Percentiles rank a stretch among this genome's conserved stretches.
Conservation (phyloP, 2,329 filamentous ascomycete species). For the Tricladium varicosporioides region DNA sequence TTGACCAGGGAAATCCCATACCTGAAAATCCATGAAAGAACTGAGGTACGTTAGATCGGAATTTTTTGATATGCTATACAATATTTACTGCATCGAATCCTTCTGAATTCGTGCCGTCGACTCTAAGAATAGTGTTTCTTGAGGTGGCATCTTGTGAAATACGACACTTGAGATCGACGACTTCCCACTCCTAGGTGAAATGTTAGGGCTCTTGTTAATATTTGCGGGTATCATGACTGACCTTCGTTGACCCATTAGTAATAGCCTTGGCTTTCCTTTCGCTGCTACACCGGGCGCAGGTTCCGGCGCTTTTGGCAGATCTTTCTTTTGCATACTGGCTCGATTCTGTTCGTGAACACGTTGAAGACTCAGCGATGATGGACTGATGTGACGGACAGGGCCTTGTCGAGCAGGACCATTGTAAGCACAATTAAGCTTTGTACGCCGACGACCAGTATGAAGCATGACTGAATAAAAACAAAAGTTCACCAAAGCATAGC, state of each 20-base stretch:
- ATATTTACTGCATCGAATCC: conserved; percentile 84
- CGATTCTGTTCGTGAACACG: conserved; percentile 62
- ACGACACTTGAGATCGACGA: conserved; percentile 98
- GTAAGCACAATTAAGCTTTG: conserved; percentile 29
- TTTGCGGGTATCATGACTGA: conserved; percentile 38
- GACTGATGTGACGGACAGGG: conserved; percentile 45
- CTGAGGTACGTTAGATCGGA: conserved; percentile 44
- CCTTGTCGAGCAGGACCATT: conserved; percentile 34
- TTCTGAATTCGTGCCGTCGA: conserved; percentile 94
- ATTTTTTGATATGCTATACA: background rate
- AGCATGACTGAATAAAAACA: conserved; percentile 13
- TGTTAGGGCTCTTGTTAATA: no score
- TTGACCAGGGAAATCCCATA: conserved; percentile 96
- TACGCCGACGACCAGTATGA: conserved; percentile 31
- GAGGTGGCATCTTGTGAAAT: conserved; percentile 97
- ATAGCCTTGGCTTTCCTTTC: conserved; percentile 73
- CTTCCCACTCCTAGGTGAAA: conserved; percentile 75
- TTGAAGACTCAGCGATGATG: conserved; percentile 62
- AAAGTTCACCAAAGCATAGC: conserved; percentile 25
- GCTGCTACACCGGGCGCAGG: conserved; percentile 45
- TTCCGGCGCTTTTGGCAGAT: conserved; percentile 44
- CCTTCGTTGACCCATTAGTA: conserved; percentile 96
- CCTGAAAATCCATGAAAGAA: conserved; percentile 98
- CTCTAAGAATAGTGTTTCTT: conserved; percentile 92
- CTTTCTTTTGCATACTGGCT: conserved; percentile 47